phyloP scores from a whole-genome alignment of 345 rosid genomes.

The Nephelium lappaceum region DNA sequence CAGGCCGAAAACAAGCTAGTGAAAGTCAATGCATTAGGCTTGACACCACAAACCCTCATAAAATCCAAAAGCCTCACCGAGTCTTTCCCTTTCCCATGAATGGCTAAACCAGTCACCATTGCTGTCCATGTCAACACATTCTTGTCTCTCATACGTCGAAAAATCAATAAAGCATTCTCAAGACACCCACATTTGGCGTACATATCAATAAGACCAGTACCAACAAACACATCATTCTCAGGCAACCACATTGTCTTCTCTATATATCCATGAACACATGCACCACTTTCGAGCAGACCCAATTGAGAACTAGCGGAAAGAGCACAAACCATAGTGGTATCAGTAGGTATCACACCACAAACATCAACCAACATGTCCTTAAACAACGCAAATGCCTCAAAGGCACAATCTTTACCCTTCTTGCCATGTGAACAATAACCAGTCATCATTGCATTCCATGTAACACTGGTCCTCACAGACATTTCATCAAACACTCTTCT shows the following conservation, averaged over 20 bases:
- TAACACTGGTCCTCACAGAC: slow-evolving; percentile 46
- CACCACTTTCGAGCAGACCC: slow-evolving; percentile 50
- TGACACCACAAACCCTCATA: slow-evolving; percentile 42
- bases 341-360: slow-evolving; percentile 49
- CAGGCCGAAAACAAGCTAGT: slow-evolving; percentile 65
- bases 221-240: slow-evolving; percentile 53
- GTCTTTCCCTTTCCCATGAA: slow-evolving; percentile 60
- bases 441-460: slow-evolving; percentile 67
- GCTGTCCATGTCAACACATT: slow-evolving; percentile 72
- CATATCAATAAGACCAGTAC: slow-evolving; percentile 67
- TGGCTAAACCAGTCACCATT: slow-evolving; percentile 59
- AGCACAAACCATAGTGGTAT: slow-evolving; percentile 61
- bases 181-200: slow-evolving; percentile 67
- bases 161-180: slow-evolving; percentile 36
- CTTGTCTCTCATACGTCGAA: slow-evolving; percentile 47
- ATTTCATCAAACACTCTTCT: slow-evolving; percentile 68
- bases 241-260: slow-evolving; percentile 50
- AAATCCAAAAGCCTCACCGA: slow-evolving; percentile 43
- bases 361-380: slow-evolving; percentile 40
- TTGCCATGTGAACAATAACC: slow-evolving; percentile 56
- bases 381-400: slow-evolving; percentile 46
- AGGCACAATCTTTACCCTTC: slow-evolving; percentile 38
- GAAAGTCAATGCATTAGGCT: slow-evolving; percentile 60
- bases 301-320: slow-evolving; percentile 60
- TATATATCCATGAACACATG: slow-evolving; percentile 58